Percentiles rank a stretch among this genome's conserved stretches.
These are phyloP conservation scores for Aspergillus oerlinghausenensis DNA, from an alignment of 2,329 filamentous ascomycete genomes.

Conservation along the genomic window DNA sequence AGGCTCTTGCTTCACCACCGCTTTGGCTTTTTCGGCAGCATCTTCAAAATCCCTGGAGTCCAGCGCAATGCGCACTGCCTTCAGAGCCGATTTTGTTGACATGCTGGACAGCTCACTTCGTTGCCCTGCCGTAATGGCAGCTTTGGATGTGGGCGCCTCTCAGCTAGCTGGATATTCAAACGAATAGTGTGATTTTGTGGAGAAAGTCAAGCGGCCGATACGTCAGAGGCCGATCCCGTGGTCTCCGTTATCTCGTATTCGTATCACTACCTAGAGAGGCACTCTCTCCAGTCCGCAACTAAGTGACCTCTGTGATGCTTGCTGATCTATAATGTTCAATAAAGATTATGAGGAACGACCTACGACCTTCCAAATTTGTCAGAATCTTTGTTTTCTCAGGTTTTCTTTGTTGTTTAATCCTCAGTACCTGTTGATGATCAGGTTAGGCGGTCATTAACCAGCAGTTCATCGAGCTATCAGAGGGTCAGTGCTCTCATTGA, in stretches of 20 bases:
- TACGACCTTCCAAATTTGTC: not conserved
- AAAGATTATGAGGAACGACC: not conserved
- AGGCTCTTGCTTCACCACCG: slow-evolving; percentile 66
- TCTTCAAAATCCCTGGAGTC: slow-evolving; percentile 75
- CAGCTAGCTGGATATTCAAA: slow-evolving; percentile 1
- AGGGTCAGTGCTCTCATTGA: not conserved
- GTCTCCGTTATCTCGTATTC: slow-evolving; percentile 11
- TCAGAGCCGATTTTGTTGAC: slow-evolving; percentile 66
- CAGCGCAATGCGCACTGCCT: slow-evolving; percentile 73
- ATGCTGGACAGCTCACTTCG: slow-evolving; percentile 25
- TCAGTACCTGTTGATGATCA: not conserved
- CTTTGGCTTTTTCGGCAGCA: slow-evolving; percentile 64
- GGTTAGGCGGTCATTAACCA: not conserved
- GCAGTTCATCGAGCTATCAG: not conserved
- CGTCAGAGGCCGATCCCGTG: slow-evolving; percentile 22
- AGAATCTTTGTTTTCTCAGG: not conserved
- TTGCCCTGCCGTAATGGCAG: slow-evolving; percentile 6
- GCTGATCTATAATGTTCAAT: not conserved
- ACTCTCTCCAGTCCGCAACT: not conserved
- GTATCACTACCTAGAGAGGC: not conserved
- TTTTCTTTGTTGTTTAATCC: not conserved
- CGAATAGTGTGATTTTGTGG: slow-evolving; percentile 14
- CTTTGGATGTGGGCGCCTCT: not conserved
- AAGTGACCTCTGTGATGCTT: not conserved
- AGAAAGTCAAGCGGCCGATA: slow-evolving; percentile 16